Base-by-base conservation (phyloP, 345 rosid genomes). In the Salix arbutifolia region DNA sequence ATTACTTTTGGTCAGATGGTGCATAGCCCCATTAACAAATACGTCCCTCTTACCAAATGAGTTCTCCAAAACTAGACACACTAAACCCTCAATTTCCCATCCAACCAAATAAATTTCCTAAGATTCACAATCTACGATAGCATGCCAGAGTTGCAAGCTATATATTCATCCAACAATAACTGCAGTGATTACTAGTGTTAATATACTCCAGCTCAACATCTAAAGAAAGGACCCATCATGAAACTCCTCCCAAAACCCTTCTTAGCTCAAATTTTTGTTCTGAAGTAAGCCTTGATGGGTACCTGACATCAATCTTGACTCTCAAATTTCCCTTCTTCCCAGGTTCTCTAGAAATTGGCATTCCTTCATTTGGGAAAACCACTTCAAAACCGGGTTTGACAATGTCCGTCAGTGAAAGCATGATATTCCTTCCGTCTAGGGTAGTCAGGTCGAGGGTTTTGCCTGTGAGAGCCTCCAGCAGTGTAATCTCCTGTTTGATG, bases 381-480 rank as follows among this genome's bases (percentile, higher is more conserved):
- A 91, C 80, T 80, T 95, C 99, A 3, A 86, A 79, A 31, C 93
- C 96, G 4, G 98, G 99, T 78, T 90, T 95, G 74, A 88, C 71
- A 46, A 91, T 90, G 78, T 91, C 90, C 0, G 96, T 89, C 25
- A 90, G 78, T 31, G 96, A 91, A 79, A 93, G 85, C 90, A 84
- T 65, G 30, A 93, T 83, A 78, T 77, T 85, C 81, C 96, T 95
- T 66, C 96, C 96, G 65, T 91, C 99, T 66, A 93, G 84, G 8
- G 94, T 88, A 46, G 78, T 84, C 74, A 93, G 80, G 50, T 88
- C 86, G 44, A 95, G 69, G 62, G 90, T 91, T 82, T 85, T 90
- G 78, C 97, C 98, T 0, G 99, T 91, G 69, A 95, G 88, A 70
- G 98, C 91, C 83, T 95, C 99, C 78, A 95, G 92, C 74, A 93